A percentile compares a stretch with the other conserved stretches of the same genome.
phyloP scores from a whole-genome alignment of 768 basidiomycete species.

The Boletus huronensis region DNA sequence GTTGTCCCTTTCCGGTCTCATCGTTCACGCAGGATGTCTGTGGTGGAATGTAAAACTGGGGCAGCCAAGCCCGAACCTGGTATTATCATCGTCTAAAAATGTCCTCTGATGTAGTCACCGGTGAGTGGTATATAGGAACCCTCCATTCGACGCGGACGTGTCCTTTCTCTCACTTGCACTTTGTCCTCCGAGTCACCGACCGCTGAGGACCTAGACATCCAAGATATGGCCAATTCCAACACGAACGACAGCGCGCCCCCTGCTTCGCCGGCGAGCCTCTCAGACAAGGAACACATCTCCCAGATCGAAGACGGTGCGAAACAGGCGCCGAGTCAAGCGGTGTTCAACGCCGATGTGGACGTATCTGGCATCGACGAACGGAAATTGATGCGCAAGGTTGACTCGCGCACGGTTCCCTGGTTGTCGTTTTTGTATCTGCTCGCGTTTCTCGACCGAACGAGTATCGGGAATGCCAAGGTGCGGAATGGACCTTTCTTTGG shows the following conservation, averaged over 20 bases:
- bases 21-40: background rate
- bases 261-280: background rate
- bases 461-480: conserved; percentile 43
- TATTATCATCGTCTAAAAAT: background rate
- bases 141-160: no score
- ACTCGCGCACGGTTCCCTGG: conserved; percentile 65
- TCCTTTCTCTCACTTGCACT: background rate
- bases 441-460: conserved; percentile 63
- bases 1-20: background rate
- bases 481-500: background rate
- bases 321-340: background rate
- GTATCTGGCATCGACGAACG: conserved; percentile 62
- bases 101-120: background rate
- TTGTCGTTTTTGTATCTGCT: conserved; percentile 72
- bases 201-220: no score
- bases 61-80: background rate
- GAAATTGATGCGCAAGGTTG: conserved; percentile 67
- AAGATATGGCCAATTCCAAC: background rate
- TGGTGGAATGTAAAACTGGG: background rate
- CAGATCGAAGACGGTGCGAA: background rate
- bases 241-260: background rate
- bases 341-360: conserved; percentile 49
- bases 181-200: background rate
- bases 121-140: background rate
- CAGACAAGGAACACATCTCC: conserved; percentile 1